Conservation (phyloP, 495 filamentous ascomycete species). For the Corynascus novoguineensis region DNA sequence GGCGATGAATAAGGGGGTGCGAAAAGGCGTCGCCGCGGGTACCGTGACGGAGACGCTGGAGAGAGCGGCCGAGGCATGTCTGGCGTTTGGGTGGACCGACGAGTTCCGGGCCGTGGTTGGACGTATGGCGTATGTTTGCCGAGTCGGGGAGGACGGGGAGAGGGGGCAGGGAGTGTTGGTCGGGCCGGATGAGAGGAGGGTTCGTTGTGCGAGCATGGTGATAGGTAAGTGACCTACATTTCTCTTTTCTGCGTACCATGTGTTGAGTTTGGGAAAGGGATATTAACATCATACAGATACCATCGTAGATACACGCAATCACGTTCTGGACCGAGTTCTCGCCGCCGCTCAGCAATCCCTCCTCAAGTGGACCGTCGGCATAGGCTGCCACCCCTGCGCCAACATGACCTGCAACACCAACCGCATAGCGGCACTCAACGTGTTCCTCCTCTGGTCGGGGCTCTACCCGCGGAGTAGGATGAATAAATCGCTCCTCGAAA, state of each 20-base stretch:
- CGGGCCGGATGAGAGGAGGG: constrained; percentile 5
- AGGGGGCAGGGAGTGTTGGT: neutral
- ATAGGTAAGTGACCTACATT: constrained; percentile 10
- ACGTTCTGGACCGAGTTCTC: neutral
- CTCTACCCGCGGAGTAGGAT: neutral
- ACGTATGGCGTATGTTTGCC: constrained; percentile 15
- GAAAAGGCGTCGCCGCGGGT: too few species aligned
- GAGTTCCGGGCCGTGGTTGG: constrained; percentile 1
- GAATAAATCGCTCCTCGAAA: neutral
- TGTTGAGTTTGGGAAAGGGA: neutral
- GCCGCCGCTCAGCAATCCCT: neutral
- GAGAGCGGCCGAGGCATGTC: constrained; percentile 2
- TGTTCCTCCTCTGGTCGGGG: neutral
- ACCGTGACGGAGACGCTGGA: neutral
- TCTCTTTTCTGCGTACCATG: neutral
- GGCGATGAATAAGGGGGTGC: too few species aligned
- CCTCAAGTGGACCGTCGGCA: neutral
- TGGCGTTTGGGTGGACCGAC: constrained; percentile 6
- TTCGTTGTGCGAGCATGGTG: neutral
- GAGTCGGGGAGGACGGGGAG: constrained; percentile 2
- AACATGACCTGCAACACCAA: neutral
- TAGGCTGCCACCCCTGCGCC: neutral
- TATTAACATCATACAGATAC: constrained; percentile 1
- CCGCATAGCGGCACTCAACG: constrained; percentile 5
- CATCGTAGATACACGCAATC: constrained; percentile 3